Conservation (phyloP, 2,329 filamentous ascomycete genomes). For the Mycogone perniciosa region DNA sequence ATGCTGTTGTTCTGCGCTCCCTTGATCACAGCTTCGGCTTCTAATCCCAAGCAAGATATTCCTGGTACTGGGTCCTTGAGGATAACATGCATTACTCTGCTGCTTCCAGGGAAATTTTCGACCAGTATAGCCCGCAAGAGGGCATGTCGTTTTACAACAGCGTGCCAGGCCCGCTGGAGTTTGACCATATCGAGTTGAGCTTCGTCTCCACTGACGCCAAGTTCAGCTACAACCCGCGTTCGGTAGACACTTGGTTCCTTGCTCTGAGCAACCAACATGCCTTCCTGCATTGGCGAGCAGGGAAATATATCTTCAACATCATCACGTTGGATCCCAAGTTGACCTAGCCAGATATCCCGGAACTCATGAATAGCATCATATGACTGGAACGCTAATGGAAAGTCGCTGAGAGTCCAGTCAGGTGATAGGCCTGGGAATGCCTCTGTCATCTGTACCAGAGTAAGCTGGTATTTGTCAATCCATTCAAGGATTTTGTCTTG, state of each 20-base stretch:
- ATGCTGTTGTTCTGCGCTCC: no score
- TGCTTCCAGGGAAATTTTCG: slow-evolving; percentile 8
- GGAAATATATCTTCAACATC: slow-evolving; percentile 8
- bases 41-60: neutral
- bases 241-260: neutral
- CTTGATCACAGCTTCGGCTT: neutral
- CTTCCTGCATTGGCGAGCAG: slow-evolving; percentile 14
- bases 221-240: neutral
- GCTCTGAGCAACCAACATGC: neutral
- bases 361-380: slow-evolving; percentile 9
- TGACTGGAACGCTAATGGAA: slow-evolving; percentile 18
- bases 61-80: neutral
- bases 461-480: neutral
- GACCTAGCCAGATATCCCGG: neutral
- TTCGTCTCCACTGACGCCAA: neutral
- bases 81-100: slow-evolving; percentile 11
- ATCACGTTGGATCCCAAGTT: neutral
- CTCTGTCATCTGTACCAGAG: slow-evolving; percentile 1
- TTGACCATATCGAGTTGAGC: neutral
- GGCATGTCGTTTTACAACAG: slow-evolving; percentile 3
- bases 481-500: neutral
- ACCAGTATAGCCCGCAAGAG: slow-evolving; percentile 12
- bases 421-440: neutral
- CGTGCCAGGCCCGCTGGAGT: slow-evolving; percentile 5
- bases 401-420: slow-evolving; percentile 21